Percentiles rank a stretch among this genome's conserved stretches.
phyloP scores from a whole-genome alignment of 164 flowering plant genomes.

The Umbellularia californica region DNA sequence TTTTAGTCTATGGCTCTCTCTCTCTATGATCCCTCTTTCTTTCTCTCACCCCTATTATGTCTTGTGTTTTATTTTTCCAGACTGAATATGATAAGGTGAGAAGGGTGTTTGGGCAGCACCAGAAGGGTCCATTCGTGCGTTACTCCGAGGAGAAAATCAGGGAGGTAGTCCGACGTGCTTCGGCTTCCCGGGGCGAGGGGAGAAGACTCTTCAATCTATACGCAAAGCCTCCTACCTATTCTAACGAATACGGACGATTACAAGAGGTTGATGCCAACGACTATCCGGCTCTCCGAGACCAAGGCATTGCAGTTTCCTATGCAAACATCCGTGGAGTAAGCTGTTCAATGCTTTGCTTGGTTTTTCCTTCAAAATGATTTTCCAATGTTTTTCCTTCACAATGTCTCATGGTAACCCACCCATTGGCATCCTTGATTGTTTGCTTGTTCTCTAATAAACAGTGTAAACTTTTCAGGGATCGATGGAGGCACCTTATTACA shows the following conservation, averaged over 20 bases:
- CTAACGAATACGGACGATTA: conserved; percentile 34
- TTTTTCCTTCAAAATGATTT: neutral
- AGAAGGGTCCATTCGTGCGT: conserved; percentile 27
- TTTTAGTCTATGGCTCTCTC: no score
- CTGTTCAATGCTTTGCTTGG: no score
- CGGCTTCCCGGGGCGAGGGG: conserved; percentile 10
- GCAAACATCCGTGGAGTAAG: conserved; percentile 39
- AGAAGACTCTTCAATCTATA: conserved; percentile 31
- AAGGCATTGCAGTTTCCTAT: conserved; percentile 26
- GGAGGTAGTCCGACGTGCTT: conserved; percentile 23
- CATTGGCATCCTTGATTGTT: neutral
- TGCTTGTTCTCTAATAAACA: neutral
- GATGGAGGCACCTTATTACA: conserved; percentile 40
- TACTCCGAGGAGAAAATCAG: conserved; percentile 40
- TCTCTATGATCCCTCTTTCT: no score
- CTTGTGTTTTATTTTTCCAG: conserved; percentile 17
- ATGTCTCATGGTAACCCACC: no score
- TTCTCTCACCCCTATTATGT: neutral
- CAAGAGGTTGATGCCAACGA: conserved; percentile 25
- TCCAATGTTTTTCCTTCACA: no score
- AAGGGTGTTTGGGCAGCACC: conserved; percentile 26
- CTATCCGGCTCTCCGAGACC: conserved; percentile 26
- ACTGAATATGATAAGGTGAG: conserved; percentile 25
- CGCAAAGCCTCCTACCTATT: conserved; percentile 18
- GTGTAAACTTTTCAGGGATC: conserved; percentile 20